A percentile compares a stretch with the other conserved stretches of the same genome.
phyloP scores from a whole-genome alignment of 495 filamentous ascomycete genomes.

The Neurospora sp. region DNA sequence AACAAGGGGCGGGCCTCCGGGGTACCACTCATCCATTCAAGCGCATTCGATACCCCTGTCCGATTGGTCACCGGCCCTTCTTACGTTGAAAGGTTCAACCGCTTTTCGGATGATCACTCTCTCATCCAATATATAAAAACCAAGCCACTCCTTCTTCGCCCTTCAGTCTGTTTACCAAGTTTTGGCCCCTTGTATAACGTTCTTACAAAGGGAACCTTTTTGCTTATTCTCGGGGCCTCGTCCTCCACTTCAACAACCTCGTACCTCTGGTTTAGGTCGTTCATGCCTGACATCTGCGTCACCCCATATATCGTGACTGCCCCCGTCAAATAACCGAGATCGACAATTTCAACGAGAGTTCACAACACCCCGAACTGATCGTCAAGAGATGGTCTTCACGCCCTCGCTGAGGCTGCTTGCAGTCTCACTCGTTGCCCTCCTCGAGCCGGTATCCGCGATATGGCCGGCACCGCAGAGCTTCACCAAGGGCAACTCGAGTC shows the following conservation, averaged over 20 bases:
- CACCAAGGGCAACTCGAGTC: slow-evolving; percentile 38
- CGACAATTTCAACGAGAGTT: background rate
- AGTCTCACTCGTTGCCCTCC: slow-evolving; percentile 24
- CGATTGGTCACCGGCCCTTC: background rate
- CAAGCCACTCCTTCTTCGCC: background rate
- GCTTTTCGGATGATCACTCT: background rate
- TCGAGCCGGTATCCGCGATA: slow-evolving; percentile 33
- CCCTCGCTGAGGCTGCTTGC: slow-evolving; percentile 12
- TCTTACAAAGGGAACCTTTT: background rate
- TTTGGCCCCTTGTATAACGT: background rate
- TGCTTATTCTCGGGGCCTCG: background rate
- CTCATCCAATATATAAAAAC: background rate
- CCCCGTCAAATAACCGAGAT: background rate
- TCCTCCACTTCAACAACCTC: background rate
- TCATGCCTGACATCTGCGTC: background rate
- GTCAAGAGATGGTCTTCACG: background rate
- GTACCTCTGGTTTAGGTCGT: background rate
- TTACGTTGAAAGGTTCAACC: background rate
- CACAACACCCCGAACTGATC: background rate
- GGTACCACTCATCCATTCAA: background rate
- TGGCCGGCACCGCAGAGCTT: slow-evolving; percentile 50
- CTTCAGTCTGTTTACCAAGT: background rate
- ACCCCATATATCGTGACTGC: background rate
- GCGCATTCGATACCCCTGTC: background rate
- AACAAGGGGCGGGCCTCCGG: background rate